Percentiles rank a stretch among this genome's conserved stretches.
These are phyloP conservation scores for Leccinum fibrillosum DNA, from an alignment of 768 basidiomycete species.

Conservation along the genomic window DNA sequence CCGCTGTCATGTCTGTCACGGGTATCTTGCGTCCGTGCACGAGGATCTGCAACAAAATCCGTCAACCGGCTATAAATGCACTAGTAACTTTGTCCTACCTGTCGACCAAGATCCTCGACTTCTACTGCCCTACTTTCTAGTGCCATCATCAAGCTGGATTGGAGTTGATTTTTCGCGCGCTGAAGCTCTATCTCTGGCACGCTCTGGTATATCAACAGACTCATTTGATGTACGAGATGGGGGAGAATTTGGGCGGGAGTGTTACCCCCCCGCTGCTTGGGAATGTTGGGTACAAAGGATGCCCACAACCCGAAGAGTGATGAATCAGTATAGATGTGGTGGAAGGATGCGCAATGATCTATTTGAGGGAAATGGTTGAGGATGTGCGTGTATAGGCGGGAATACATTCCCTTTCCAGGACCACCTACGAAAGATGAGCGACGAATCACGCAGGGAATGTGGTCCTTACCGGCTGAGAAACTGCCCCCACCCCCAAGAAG, in stretches of 20 bases:
- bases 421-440: slow-evolving; percentile 53
- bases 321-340: slow-evolving; percentile 94
- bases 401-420: slow-evolving; percentile 99
- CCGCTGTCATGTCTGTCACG: slow-evolving; percentile 85
- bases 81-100: slow-evolving; percentile 43
- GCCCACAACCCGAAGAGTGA: slow-evolving; percentile 92
- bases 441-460: neutral
- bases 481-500: slow-evolving; percentile 93
- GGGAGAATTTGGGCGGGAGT: slow-evolving; percentile 71
- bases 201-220: slow-evolving; percentile 68
- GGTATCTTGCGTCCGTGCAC: slow-evolving; percentile 85
- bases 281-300: slow-evolving; percentile 67
- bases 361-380: slow-evolving; percentile 92
- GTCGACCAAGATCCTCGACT: slow-evolving; percentile 89
- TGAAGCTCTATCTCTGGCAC: slow-evolving; percentile 68
- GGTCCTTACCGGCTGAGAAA: slow-evolving; percentile 78
- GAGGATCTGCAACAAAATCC: slow-evolving; percentile 50
- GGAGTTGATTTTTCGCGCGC: slow-evolving; percentile 94
- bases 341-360: slow-evolving; percentile 95
- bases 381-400: slow-evolving; percentile 91
- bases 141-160: slow-evolving; percentile 91
- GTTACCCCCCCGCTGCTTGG: slow-evolving; percentile 55
- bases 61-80: neutral
- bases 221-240: slow-evolving; percentile 85
- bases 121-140: slow-evolving; percentile 82